Conservation (phyloP, 2,329 filamentous ascomycete species). For the Pestalotiopsis sp. region DNA sequence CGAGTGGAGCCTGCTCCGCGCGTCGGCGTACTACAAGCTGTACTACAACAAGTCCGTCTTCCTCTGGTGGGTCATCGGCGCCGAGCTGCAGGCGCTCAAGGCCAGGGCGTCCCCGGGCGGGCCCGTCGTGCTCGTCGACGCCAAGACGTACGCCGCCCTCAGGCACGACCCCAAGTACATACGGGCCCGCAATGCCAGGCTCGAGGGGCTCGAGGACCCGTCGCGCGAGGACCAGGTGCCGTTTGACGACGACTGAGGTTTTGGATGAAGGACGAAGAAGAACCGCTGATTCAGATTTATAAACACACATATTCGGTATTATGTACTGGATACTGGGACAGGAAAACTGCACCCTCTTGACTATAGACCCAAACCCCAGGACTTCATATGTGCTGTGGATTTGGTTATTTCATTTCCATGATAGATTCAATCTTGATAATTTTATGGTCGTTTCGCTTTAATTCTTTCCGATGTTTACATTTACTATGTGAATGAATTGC, state of each 20-base stretch:
- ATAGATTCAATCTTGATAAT: too few relatives aligned
- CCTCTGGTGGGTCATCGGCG: conserved; percentile 50
- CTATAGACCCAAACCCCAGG: too few relatives aligned
- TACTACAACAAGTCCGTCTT: conserved; percentile 36
- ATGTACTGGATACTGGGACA: not conserved
- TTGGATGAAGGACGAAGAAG: not conserved
- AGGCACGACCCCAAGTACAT: conserved; percentile 28
- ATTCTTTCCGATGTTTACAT: too few relatives aligned
- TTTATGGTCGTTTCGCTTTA: too few relatives aligned
- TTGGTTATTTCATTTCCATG: too few relatives aligned
- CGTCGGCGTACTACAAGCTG: conserved; percentile 49
- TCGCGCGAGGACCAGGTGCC: not conserved
- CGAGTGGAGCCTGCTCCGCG: conserved; percentile 53
- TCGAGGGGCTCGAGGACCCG: not conserved
- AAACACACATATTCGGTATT: not conserved
- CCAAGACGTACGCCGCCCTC: conserved; percentile 30
- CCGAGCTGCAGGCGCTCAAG: conserved; percentile 53
- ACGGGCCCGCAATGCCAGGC: conserved; percentile 15
- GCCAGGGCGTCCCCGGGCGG: conserved; percentile 28
- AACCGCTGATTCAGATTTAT: conserved; percentile 8
- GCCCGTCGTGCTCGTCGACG: conserved; percentile 35
- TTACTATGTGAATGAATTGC: too few relatives aligned
- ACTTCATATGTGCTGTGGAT: too few relatives aligned
- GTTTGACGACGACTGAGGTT: not conserved
- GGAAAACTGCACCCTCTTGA: too few relatives aligned